Conservation (phyloP, 345 rosid genomes). For the Adansonia digitata region DNA sequence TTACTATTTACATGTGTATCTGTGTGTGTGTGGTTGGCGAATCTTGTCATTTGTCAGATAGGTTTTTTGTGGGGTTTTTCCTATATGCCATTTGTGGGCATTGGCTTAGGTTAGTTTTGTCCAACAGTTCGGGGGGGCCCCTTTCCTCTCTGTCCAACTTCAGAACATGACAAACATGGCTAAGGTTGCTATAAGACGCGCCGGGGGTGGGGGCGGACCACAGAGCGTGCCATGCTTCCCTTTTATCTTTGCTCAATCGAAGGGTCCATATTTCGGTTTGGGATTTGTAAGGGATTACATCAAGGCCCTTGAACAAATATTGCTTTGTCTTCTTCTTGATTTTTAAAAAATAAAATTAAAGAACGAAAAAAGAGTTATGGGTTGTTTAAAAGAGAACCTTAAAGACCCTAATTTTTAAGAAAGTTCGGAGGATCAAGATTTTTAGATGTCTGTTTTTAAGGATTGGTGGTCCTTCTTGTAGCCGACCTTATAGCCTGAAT, state of each 20-base stretch:
- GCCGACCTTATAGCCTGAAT: neutral
- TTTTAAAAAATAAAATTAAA: no score
- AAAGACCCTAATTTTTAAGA: neutral
- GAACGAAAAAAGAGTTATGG: no score
- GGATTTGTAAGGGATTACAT: neutral
- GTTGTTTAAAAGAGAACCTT: neutral
- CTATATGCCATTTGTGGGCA: neutral
- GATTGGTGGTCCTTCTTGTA: neutral
- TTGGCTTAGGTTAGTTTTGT: constrained; percentile 4
- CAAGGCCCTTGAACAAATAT: neutral
- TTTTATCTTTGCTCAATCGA: constrained; percentile 11
- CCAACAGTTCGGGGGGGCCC: neutral
- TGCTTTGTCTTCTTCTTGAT: neutral
- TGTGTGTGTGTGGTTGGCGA: neutral
- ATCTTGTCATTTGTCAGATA: neutral
- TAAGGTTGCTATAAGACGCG: neutral
- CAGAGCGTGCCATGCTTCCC: constrained; percentile 20
- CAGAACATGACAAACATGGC: neutral
- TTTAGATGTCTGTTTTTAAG: neutral
- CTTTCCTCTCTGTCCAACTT: neutral
- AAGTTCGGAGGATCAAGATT: neutral
- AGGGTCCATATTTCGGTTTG: constrained; percentile 17
- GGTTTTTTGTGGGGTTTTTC: neutral
- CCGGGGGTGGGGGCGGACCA: constrained; percentile 49
- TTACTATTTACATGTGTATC: no score